Evolutionary conservation across 2,329 filamentous ascomycete species (phyloP).

Genomic region (Metarhizium sp.): DNA sequence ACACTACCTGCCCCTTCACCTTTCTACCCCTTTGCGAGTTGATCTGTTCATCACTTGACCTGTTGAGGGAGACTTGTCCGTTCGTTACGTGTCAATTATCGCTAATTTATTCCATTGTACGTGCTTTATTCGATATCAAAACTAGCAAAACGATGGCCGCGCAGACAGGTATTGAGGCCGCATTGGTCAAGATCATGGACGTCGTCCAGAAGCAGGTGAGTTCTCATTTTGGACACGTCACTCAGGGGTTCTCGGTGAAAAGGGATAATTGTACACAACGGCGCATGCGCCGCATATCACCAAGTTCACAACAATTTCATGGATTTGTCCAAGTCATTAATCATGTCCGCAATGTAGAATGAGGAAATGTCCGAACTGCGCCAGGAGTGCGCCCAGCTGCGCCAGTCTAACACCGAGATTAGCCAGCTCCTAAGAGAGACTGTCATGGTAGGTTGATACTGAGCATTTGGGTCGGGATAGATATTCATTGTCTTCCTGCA

Average conservation of each 20-base stretch:
- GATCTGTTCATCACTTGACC: not conserved
- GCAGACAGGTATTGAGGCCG: conserved; percentile 10
- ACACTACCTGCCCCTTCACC: not conserved
- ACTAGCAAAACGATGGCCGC: conserved; percentile 5
- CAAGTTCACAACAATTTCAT: not conserved
- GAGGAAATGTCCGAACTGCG: conserved; percentile 15
- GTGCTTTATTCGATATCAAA: not conserved
- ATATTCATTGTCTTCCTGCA: not conserved
- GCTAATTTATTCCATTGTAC: not conserved
- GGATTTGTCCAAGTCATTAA: not conserved
- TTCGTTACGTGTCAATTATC: not conserved
- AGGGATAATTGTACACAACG: not conserved
- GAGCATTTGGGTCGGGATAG: not conserved
- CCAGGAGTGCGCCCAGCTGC: conserved; percentile 14
- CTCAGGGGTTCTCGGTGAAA: not conserved
- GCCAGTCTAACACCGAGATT: conserved; percentile 14
- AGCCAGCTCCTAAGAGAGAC: conserved; percentile 13
- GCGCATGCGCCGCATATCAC: not conserved
- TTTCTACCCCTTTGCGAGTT: not conserved
- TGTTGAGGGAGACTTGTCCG: not conserved
- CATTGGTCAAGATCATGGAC: conserved; percentile 13
- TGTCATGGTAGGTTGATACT: conserved; percentile 8
- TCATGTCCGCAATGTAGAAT: conserved; percentile 8
- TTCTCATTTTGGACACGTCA: conserved; percentile 1
- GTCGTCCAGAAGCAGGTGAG: conserved; percentile 14